Evolutionary conservation across 2,329 filamentous ascomycete species (phyloP).

Genomic region (Cryphonectria nitschkei): DNA sequence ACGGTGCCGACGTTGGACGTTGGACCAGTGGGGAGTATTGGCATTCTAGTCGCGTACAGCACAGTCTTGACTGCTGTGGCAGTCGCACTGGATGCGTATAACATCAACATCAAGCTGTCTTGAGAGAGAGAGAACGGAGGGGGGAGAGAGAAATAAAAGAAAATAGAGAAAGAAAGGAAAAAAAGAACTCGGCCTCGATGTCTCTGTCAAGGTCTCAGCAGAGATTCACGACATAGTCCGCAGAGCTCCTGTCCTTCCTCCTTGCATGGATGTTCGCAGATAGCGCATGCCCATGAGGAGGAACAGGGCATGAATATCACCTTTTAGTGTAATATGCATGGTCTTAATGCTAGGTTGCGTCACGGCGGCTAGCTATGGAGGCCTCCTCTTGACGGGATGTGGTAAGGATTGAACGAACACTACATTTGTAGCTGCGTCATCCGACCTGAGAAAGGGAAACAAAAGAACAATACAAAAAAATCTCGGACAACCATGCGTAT

Average conservation of each 20-base stretch:
- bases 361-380: neutral
- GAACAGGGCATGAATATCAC: neutral
- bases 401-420: neutral
- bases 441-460: neutral
- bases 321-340: neutral
- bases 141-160: too few species aligned
- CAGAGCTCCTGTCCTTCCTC: neutral
- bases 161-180: too few species aligned
- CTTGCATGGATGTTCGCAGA: neutral
- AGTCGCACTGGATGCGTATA: slow-evolving; percentile 64
- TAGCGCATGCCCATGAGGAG: neutral
- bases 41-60: slow-evolving; percentile 74
- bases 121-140: too few species aligned
- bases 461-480: neutral
- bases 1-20: slow-evolving; percentile 80
- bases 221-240: neutral
- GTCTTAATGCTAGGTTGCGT: neutral
- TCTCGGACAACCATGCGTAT: neutral
- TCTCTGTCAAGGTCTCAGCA: neutral
- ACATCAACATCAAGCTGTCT: slow-evolving; percentile 72
- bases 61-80: slow-evolving; percentile 69
- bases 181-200: neutral
- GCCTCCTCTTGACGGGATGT: neutral
- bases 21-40: slow-evolving; percentile 67
- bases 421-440: neutral